Evolutionary conservation across 345 rosid genomes (phyloP).

Genomic region (Arabidopsis suecica): DNA sequence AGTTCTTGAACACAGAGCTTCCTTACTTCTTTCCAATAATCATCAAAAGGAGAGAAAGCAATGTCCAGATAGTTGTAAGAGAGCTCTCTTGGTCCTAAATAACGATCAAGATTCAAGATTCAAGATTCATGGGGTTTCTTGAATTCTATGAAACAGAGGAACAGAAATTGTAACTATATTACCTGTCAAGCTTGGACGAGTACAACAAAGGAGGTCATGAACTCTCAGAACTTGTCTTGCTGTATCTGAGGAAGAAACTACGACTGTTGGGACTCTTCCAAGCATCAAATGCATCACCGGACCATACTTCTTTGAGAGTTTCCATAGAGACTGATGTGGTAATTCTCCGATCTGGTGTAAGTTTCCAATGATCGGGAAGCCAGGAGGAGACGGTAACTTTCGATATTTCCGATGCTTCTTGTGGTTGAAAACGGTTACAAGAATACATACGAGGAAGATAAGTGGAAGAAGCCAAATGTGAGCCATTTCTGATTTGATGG

Average conservation of each 20-base stretch:
- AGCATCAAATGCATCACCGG: constrained; percentile 42
- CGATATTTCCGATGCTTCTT: neutral
- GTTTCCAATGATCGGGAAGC: constrained; percentile 46
- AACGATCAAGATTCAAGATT: neutral
- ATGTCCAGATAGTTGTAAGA: constrained; percentile 55
- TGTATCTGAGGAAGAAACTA: constrained; percentile 35
- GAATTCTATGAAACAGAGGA: neutral
- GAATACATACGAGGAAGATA: neutral
- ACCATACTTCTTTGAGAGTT: constrained; percentile 43
- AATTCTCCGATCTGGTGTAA: constrained; percentile 39
- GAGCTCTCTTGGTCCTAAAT: constrained; percentile 42
- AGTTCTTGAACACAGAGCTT: constrained; percentile 49
- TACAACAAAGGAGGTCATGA: constrained; percentile 24
- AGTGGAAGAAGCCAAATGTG: constrained; percentile 27
- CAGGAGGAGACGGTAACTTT: constrained; percentile 5
- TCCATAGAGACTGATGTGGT: constrained; percentile 44
- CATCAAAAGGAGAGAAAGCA: constrained; percentile 50
- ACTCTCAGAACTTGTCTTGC: constrained; percentile 29
- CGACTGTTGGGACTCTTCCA: constrained; percentile 29
- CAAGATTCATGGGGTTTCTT: neutral
- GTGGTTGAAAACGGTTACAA: constrained; percentile 21
- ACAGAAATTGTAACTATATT: neutral
- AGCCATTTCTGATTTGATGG: constrained; percentile 3
- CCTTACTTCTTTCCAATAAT: constrained; percentile 55
- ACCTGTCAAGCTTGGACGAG: constrained; percentile 24